phyloP scores from a whole-genome alignment of 2,329 filamentous ascomycete genomes.

The Aphanoascus verrucosus region DNA sequence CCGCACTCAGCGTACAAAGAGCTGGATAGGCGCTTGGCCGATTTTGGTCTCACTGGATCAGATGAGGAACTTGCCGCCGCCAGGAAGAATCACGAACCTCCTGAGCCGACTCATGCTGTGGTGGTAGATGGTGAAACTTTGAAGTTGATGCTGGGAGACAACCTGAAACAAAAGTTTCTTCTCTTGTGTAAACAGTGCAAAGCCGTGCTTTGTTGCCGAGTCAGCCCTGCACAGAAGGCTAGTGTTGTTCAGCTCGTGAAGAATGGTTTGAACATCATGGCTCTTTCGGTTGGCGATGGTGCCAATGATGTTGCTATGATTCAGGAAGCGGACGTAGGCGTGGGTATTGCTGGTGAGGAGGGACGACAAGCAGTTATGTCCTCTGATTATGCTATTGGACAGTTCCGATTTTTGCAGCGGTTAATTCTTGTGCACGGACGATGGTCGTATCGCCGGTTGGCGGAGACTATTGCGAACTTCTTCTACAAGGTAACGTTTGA shows the following conservation, averaged over 20 bases:
- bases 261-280: constrained; percentile 89
- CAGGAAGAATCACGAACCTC: constrained; percentile 72
- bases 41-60: constrained; percentile 70
- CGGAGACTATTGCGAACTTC: constrained; percentile 93
- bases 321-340: constrained; percentile 91
- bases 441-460: constrained; percentile 91
- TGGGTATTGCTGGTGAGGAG: constrained; percentile 88
- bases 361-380: constrained; percentile 91
- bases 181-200: constrained; percentile 94
- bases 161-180: constrained; percentile 81
- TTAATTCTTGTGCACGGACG: constrained; percentile 82
- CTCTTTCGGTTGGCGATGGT: constrained; percentile 82
- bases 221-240: constrained; percentile 92
- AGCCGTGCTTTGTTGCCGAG: constrained; percentile 91
- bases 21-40: constrained; percentile 60
- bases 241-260: constrained; percentile 96
- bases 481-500: constrained; percentile 70
- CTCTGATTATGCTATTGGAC: constrained; percentile 87
- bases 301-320: constrained; percentile 98
- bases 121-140: constrained; percentile 93
- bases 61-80: constrained; percentile 75
- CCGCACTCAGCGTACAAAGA: constrained; percentile 54
- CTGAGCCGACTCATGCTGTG: constrained; percentile 76
- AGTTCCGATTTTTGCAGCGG: constrained; percentile 79
- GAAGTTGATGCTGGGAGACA: constrained; percentile 72